Evolutionary conservation across 2,329 filamentous ascomycete species (phyloP).

Genomic region (Ceratocystis smalleyi): DNA sequence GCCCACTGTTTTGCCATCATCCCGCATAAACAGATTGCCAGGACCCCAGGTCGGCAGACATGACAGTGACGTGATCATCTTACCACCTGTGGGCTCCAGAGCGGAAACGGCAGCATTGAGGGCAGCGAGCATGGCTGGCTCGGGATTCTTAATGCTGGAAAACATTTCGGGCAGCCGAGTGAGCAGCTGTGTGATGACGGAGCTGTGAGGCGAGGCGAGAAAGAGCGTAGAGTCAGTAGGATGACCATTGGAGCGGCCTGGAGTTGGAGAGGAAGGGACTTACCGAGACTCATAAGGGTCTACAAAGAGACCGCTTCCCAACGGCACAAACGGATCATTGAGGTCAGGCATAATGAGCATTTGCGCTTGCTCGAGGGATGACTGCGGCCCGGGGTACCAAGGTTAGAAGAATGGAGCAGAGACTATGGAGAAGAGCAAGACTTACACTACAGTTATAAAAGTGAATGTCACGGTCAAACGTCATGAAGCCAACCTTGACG

Average conservation of each 20-base stretch:
- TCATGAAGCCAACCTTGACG: conserved; percentile 84
- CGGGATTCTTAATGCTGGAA: conserved; percentile 72
- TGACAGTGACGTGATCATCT: conserved; percentile 74
- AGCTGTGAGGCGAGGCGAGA: conserved; percentile 25
- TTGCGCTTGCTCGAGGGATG: conserved; percentile 69
- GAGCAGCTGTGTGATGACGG: conserved; percentile 77
- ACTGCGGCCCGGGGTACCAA: conserved; percentile 28
- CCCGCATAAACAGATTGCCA: conserved; percentile 67
- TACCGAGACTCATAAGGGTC: conserved; percentile 80
- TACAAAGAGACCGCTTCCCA: conserved; percentile 85
- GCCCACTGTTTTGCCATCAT: conserved; percentile 72
- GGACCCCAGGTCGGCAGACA: conserved; percentile 87
- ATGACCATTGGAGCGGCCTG: no score
- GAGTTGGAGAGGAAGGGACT: conserved; percentile 18
- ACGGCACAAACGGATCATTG: conserved; percentile 86
- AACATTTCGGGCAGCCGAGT: conserved; percentile 74
- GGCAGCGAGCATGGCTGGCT: conserved; percentile 72
- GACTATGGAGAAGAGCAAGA: conserved; percentile 18
- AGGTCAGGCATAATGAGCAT: conserved; percentile 99
- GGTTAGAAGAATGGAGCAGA: conserved; percentile 7
- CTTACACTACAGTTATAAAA: conserved; percentile 88
- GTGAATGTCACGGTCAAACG: conserved; percentile 90
- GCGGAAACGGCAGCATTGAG: conserved; percentile 74
- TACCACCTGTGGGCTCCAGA: conserved; percentile 74
- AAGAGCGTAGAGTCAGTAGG: not conserved